Evolutionary conservation across 495 filamentous ascomycete species (phyloP).

Genomic region (Apodospora peruviana): DNA sequence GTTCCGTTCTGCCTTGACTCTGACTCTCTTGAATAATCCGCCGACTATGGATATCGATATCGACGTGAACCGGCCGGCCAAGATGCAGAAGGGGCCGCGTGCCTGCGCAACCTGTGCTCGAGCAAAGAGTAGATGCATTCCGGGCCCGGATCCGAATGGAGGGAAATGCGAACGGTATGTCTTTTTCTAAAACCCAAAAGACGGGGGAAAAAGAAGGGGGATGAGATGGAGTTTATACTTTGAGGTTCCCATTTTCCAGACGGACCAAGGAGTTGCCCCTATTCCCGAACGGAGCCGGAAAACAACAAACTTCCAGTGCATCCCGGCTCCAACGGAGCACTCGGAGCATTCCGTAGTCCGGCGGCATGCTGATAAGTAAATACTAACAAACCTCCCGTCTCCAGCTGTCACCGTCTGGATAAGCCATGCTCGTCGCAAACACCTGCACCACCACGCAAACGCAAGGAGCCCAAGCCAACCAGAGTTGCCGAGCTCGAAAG

Average conservation of each 20-base stretch:
- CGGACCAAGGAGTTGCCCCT: too few species aligned
- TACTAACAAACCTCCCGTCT: too few species aligned
- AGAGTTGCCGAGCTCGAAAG: constrained; percentile 25
- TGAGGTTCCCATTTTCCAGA: too few species aligned
- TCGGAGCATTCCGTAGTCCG: too few species aligned
- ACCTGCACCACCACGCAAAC: constrained; percentile 24
- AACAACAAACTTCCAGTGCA: too few species aligned
- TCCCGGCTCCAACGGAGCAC: too few species aligned
- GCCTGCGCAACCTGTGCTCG: constrained; percentile 19
- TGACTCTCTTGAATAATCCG: too few species aligned
- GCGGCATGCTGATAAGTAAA: too few species aligned
- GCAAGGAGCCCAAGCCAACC: constrained; percentile 29
- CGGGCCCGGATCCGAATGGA: constrained; percentile 8
- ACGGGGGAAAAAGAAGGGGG: neutral
- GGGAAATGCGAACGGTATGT: constrained; percentile 19
- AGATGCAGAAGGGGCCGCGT: constrained; percentile 15
- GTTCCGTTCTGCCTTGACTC: too few species aligned
- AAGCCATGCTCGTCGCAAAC: constrained; percentile 24
- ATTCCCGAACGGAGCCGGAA: too few species aligned
- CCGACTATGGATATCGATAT: neutral
- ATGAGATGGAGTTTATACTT: neutral
- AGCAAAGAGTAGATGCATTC: constrained; percentile 18
- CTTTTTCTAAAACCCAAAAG: neutral
- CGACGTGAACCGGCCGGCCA: neutral
- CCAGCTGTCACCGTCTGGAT: constrained; percentile 24